Percentiles rank a stretch among this genome's conserved stretches.
Evolutionary conservation across 2,329 filamentous ascomycete genomes (phyloP).

Genomic region (Aspergillus sp.): DNA sequence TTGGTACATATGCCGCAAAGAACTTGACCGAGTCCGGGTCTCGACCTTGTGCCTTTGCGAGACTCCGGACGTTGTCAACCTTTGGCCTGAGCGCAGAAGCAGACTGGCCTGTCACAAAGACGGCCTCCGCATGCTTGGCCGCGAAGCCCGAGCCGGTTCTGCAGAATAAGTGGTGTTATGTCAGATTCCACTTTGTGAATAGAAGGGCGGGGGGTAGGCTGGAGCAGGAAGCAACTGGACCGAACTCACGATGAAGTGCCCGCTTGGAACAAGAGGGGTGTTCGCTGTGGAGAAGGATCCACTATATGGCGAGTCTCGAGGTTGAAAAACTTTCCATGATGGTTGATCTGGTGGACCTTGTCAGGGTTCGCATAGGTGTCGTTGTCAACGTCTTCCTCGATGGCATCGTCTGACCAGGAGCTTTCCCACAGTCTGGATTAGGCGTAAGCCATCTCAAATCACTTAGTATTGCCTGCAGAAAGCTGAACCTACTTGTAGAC

Average conservation of each 20-base stretch:
- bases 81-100: too few relatives aligned
- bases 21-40: too few relatives aligned
- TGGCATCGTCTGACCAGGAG: conserved; percentile 59
- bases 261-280: conserved; percentile 59
- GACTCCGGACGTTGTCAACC: too few relatives aligned
- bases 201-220: too few relatives aligned
- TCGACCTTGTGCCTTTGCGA: too few relatives aligned
- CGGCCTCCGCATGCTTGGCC: too few relatives aligned
- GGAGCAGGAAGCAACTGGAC: too few relatives aligned
- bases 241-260: conserved; percentile 48
- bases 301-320: conserved; percentile 50
- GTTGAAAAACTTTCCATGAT: conserved; percentile 57
- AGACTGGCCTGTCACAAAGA: too few relatives aligned
- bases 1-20: too few relatives aligned
- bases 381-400: conserved; percentile 52
- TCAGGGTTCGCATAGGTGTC: conserved; percentile 60
- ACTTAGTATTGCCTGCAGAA: neutral
- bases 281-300: conserved; percentile 58
- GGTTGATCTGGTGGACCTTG: conserved; percentile 61
- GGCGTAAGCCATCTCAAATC: neutral
- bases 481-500: conserved; percentile 55
- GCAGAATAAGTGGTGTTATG: too few relatives aligned
- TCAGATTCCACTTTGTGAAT: too few relatives aligned
- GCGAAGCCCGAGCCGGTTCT: too few relatives aligned
- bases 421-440: conserved; percentile 52